Evolutionary conservation across 2,329 filamentous ascomycete species (phyloP).

Genomic region (Aspergillus sojae): DNA sequence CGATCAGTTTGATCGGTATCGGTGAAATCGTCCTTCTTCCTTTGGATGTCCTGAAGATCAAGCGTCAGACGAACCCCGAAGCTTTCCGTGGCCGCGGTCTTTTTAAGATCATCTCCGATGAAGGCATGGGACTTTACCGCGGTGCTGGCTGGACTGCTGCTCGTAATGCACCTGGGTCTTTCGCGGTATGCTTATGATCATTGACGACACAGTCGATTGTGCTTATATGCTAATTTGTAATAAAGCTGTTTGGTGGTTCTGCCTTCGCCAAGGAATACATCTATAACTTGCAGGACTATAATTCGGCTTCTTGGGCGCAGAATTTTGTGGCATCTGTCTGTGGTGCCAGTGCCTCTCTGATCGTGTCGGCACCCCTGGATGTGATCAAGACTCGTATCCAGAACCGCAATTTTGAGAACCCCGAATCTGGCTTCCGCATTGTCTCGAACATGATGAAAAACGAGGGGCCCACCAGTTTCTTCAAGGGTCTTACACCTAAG

Average conservation of each 20-base stretch:
- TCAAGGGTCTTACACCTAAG: slow-evolving; percentile 97
- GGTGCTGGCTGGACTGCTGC: slow-evolving; percentile 98
- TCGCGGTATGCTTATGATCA: slow-evolving; percentile 69
- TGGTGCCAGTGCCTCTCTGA: slow-evolving; percentile 89
- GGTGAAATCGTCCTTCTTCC: slow-evolving; percentile 95
- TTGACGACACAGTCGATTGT: not conserved
- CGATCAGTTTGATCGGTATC: slow-evolving; percentile 80
- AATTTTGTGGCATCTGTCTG: slow-evolving; percentile 97
- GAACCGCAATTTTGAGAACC: slow-evolving; percentile 98
- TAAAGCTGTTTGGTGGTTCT: slow-evolving; percentile 89
- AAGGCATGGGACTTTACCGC: slow-evolving; percentile 93
- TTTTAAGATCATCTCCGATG: slow-evolving; percentile 84
- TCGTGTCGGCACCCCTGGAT: slow-evolving; percentile 94
- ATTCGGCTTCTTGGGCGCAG: slow-evolving; percentile 88
- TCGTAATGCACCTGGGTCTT: slow-evolving; percentile 93
- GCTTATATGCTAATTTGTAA: slow-evolving; percentile 8
- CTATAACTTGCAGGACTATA: slow-evolving; percentile 89
- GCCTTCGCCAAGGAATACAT: slow-evolving; percentile 98
- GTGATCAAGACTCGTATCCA: slow-evolving; percentile 99
- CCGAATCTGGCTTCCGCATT: slow-evolving; percentile 90
- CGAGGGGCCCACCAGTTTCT: slow-evolving; percentile 85
- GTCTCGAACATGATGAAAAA: slow-evolving; percentile 89
- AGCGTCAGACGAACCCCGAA: slow-evolving; percentile 98
- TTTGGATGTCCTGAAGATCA: slow-evolving; percentile 97
- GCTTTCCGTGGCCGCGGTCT: slow-evolving; percentile 94